Conservation (phyloP, 2,329 filamentous ascomycete species). For the Talaromyces piceae region DNA sequence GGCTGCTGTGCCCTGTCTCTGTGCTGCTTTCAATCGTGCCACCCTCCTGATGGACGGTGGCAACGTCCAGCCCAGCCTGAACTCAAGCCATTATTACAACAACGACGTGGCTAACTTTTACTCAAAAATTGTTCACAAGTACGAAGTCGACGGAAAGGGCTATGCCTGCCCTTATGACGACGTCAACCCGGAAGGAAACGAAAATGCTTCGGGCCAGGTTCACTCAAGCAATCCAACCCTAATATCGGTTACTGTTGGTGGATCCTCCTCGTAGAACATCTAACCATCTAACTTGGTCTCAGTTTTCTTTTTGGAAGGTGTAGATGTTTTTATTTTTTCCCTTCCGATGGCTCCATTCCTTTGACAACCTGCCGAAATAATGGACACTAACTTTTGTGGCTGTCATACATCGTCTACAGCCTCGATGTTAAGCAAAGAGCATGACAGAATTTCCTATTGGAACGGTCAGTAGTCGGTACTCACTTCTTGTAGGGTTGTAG, state of each 20-base stretch:
- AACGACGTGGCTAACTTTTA: conserved; percentile 40
- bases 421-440: no score
- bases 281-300: neutral
- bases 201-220: conserved; percentile 44
- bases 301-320: neutral
- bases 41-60: conserved; percentile 43
- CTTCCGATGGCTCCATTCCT: no score
- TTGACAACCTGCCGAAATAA: no score
- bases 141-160: conserved; percentile 52
- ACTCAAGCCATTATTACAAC: conserved; percentile 39
- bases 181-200: conserved; percentile 51
- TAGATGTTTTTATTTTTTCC: no score
- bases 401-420: no score
- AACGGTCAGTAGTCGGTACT: no score
- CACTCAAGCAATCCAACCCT: conserved; percentile 40
- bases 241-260: conserved; percentile 44
- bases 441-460: no score
- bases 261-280: conserved; percentile 14
- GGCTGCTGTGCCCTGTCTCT: conserved; percentile 43
- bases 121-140: conserved; percentile 47
- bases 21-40: conserved; percentile 45
- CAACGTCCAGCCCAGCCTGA: conserved; percentile 38
- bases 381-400: no score
- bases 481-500: no score
- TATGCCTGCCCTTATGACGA: conserved; percentile 65